phyloP scores from a whole-genome alignment of 148 eudicot species.

The Agrostemma githago region DNA sequence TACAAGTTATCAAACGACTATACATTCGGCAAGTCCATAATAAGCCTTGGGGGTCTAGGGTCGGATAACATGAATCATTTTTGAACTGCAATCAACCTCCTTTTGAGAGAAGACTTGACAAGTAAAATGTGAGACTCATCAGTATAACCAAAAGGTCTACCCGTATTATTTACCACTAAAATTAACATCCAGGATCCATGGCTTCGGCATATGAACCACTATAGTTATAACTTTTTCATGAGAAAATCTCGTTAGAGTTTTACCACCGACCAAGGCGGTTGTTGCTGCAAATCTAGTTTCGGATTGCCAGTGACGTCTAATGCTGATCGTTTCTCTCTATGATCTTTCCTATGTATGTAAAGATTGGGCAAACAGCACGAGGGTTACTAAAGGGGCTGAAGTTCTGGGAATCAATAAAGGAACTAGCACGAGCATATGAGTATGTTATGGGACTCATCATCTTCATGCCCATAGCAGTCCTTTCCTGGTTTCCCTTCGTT shows the following conservation, averaged over 20 bases:
- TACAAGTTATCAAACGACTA: neutral
- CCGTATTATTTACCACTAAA: neutral
- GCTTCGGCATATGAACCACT: neutral
- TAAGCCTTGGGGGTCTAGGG: neutral
- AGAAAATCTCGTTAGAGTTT: neutral
- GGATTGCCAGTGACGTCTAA: neutral
- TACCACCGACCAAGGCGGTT: neutral
- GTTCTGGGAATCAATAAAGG: constrained; percentile 87
- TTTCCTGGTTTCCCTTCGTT: constrained; percentile 93
- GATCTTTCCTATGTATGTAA: neutral
- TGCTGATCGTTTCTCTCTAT: neutral
- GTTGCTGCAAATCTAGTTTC: neutral
- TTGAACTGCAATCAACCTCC: neutral
- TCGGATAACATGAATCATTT: neutral
- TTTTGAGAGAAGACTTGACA: neutral
- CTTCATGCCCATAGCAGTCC: constrained; percentile 73
- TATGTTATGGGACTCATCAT: constrained; percentile 74
- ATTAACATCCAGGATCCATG: too few species aligned
- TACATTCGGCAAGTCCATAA: neutral
- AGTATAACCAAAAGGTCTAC: neutral
- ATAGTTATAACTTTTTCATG: neutral
- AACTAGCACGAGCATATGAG: constrained; percentile 86
- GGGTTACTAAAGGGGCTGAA: constrained; percentile 62
- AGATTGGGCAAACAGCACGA: constrained; percentile 84
- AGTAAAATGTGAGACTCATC: neutral